phyloP scores from a whole-genome alignment of 2,329 filamentous ascomycete genomes.

The Exophiala spinifera region DNA sequence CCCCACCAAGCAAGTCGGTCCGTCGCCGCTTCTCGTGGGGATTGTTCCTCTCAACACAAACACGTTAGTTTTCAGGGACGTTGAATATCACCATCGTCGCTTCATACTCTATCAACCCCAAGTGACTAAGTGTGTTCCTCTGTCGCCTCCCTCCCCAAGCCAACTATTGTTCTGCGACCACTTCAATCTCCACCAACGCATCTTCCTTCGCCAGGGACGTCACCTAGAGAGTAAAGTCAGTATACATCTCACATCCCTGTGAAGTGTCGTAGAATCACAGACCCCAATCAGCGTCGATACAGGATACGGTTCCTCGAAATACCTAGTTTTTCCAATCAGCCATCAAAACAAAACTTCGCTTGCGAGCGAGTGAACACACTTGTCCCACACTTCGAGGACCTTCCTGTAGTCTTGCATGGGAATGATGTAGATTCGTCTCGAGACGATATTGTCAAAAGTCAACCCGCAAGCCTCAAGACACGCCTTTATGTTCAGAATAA shows the following conservation, averaged over 20 bases:
- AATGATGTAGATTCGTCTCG: slow-evolving; percentile 7
- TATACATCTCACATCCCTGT: not conserved
- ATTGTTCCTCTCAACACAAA: too few relatives aligned
- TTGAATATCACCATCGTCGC: not conserved
- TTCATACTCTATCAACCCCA: too few relatives aligned
- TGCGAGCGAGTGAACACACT: not conserved
- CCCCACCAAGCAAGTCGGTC: too few relatives aligned
- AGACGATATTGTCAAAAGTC: slow-evolving; percentile 8
- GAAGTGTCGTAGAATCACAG: not conserved
- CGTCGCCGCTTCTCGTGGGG: too few relatives aligned
- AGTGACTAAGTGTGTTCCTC: not conserved
- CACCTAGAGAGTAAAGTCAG: not conserved
- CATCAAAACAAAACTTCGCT: too few relatives aligned
- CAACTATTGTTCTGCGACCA: slow-evolving; percentile 4
- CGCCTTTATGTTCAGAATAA: slow-evolving; percentile 8
- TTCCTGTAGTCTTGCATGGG: slow-evolving; percentile 5
- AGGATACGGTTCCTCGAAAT: slow-evolving; percentile 7
- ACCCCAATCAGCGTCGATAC: slow-evolving; percentile 8
- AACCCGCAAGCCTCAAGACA: slow-evolving; percentile 11
- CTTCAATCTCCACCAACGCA: slow-evolving; percentile 12
- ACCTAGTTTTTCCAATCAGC: not conserved
- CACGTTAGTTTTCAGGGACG: too few relatives aligned
- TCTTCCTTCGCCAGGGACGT: slow-evolving; percentile 10
- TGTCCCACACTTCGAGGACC: slow-evolving; percentile 5
- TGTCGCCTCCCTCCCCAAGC: too few relatives aligned